Base-by-base conservation (phyloP, 306 rosid genomes). In the Prunus mira region DNA sequence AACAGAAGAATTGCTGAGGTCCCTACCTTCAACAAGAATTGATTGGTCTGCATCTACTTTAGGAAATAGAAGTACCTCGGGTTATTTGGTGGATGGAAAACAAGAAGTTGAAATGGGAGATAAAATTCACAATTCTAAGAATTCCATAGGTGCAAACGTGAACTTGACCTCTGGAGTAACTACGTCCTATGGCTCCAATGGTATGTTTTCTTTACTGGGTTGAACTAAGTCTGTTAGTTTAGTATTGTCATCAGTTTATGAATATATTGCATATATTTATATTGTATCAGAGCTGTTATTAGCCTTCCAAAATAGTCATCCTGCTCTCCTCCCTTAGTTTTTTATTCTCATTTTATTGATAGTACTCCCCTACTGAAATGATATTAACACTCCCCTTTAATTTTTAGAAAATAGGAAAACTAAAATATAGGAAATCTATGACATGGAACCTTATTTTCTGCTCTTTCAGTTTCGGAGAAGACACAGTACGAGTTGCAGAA, bases 1-100 rank as follows among this genome's bases (percentile, higher is more conserved):
- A 82, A 87, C 99, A 13, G 97, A 96, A 82, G 96, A 96, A 81
- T 84, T 96, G 97, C 88, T 96, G 24, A 87, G 88, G 82, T 82
- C 87, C 67, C 81, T 81, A 75, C 92, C 97, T 65, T 95, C 99
- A 74, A 71, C 90, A 8, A 89, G 82, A 77, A 77, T 91, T 78
- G 97, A 93, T 78, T 88, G 88, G 92, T 86, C 91, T 74, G 64
- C 86, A 52, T 73, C 74, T 80, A 25, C 83, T 70, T 55, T 75
- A 30, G 97, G 82, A 50, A 65, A 82, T 52, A 92, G 82, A 78
- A 81, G 34, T 61, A 80, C 77, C 74, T 79, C 76, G n/a, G 79
- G 74, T 54, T 82, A 89, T 32, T 76, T 83, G 24, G 75, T 63
- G 45, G 63, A 81, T 77, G 92, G 79, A 82, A 81, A 79, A 14